phyloP scores from a whole-genome alignment of 176 grass and related monocot genomes.

The maize (Zea mays) region DNA sequence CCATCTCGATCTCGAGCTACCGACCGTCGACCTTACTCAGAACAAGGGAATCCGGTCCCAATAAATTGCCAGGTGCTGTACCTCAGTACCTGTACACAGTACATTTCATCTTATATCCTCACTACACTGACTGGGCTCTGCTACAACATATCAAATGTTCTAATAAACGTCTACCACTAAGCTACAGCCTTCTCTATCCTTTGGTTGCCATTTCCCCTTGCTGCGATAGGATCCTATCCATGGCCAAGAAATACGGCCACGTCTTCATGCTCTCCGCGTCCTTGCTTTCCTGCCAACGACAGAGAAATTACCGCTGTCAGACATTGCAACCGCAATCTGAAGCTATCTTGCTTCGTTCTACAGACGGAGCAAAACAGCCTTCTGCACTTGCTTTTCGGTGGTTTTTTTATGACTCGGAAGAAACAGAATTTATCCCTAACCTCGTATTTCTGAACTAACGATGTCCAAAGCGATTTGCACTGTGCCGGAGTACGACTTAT shows the following conservation, averaged over 20 bases:
- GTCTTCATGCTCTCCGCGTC: slow-evolving; percentile 62
- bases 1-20: not conserved
- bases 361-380: not conserved
- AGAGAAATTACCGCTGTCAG: slow-evolving; percentile 23
- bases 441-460: slow-evolving; percentile 96
- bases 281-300: slow-evolving; percentile 66
- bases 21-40: not conserved
- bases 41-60: not conserved
- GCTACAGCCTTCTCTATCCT: slow-evolving; percentile 35
- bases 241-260: slow-evolving; percentile 69
- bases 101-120: no score
- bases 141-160: slow-evolving; percentile 13
- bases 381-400: no score
- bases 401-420: not conserved
- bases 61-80: not conserved
- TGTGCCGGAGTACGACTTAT: slow-evolving; percentile 69
- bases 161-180: slow-evolving; percentile 17
- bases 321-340: not conserved
- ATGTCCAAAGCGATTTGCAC: slow-evolving; percentile 96
- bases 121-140: not conserved
- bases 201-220: slow-evolving; percentile 61
- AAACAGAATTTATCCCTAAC: slow-evolving; percentile 29
- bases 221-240: slow-evolving; percentile 66
- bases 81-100: no score
- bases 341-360: not conserved